Evolutionary conservation across 1,284 basidiomycete species (phyloP).

Genomic region (Microbotryum lychnidis-dioicae): DNA sequence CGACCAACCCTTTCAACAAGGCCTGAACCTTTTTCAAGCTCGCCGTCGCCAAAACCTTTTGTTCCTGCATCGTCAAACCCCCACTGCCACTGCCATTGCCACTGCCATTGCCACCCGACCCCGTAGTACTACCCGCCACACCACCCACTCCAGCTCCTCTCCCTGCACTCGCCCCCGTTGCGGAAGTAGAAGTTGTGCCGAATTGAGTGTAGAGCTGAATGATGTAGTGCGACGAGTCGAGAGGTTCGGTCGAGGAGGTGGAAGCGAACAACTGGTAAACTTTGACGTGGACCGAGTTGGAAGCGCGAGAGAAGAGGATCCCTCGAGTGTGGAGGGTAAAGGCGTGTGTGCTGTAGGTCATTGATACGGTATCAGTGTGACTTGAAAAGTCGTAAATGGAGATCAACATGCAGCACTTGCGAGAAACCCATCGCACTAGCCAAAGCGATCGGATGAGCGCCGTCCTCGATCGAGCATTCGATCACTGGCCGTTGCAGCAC

Average conservation of each 20-base stretch:
- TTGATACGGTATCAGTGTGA: no score
- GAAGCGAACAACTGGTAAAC: constrained; percentile 19
- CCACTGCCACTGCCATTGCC: no score
- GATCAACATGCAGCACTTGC: background rate
- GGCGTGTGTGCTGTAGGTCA: background rate
- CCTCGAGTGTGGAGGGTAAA: constrained; percentile 3
- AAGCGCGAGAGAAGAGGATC: constrained; percentile 3
- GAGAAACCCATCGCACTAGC: constrained; percentile 14
- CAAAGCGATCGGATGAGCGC: constrained; percentile 8
- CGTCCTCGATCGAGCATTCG: constrained; percentile 16
- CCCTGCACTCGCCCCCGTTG: background rate
- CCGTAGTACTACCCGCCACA: no score
- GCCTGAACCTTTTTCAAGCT: constrained; percentile 7
- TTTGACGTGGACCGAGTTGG: constrained; percentile 2
- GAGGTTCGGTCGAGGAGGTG: background rate
- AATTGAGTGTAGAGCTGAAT: constrained; percentile 10
- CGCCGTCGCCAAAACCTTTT: constrained; percentile 3
- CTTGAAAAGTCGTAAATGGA: no score
- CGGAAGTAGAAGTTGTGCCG: background rate
- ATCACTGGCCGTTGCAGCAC: constrained; percentile 15
- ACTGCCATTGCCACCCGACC: no score
- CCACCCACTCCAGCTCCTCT: background rate
- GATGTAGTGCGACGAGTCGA: constrained; percentile 10
- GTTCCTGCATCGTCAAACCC: constrained; percentile 7
- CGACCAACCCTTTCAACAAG: constrained; percentile 18